Conservation (phyloP, 352 stramenopile species). For the Pythium phragmitis region DNA sequence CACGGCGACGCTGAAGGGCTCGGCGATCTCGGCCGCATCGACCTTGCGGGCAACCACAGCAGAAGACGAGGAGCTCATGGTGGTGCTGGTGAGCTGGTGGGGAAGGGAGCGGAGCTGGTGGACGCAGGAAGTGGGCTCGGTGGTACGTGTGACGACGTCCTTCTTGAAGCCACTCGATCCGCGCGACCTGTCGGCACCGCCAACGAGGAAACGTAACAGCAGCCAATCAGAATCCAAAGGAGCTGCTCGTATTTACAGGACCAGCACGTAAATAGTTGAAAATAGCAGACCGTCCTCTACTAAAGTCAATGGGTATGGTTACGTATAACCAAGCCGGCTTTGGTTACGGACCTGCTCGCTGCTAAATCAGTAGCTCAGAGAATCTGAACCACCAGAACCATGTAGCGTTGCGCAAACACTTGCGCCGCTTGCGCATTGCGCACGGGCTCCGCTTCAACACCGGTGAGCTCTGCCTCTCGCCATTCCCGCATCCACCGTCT, state of each 20-base stretch:
- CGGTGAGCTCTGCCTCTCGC: no score
- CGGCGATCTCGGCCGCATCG: conserved; percentile 77
- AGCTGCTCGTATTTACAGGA: conserved; percentile 11
- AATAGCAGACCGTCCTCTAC: conserved; percentile 8
- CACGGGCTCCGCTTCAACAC: no score
- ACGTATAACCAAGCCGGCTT: background rate
- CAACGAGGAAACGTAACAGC: background rate
- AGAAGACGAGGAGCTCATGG: conserved; percentile 16
- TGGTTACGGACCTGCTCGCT: background rate
- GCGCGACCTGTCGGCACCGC: conserved; percentile 4
- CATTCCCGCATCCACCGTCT: background rate
- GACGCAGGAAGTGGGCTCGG: background rate
- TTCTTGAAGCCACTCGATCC: conserved; percentile 8
- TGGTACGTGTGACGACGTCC: background rate
- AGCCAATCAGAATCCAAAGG: conserved; percentile 7
- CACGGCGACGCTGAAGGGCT: conserved; percentile 85
- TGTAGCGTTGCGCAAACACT: no score
- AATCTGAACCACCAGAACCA: conserved; percentile 15
- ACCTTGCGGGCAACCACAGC: conserved; percentile 49
- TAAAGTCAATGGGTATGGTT: background rate
- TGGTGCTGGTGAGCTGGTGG: background rate
- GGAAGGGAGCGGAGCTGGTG: background rate
- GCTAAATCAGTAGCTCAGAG: conserved; percentile 1
- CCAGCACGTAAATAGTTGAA: conserved; percentile 6
- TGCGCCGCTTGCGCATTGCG: no score